Conservation (phyloP, 495 filamentous ascomycete species). For the Penicillium tannophilum region DNA sequence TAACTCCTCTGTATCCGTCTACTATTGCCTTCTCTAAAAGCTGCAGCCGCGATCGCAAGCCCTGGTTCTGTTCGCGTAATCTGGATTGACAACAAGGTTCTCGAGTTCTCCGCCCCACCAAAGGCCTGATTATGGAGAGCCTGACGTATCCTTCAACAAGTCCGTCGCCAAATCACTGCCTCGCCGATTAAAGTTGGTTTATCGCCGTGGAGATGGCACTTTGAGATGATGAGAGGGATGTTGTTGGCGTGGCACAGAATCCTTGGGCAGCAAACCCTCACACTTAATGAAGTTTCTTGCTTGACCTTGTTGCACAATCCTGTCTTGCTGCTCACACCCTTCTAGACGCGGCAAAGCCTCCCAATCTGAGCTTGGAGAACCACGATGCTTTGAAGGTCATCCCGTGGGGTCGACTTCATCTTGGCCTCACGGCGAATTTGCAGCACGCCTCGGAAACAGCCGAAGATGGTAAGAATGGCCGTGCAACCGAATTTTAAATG, state of each 20-base stretch:
- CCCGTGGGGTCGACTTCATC: slow-evolving; percentile 43
- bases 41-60: slow-evolving; percentile 26
- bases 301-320: slow-evolving; percentile 31
- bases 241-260: slow-evolving; percentile 32
- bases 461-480: not conserved
- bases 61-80: slow-evolving; percentile 13
- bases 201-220: slow-evolving; percentile 23
- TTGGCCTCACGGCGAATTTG: not conserved
- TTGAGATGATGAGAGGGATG: slow-evolving; percentile 12
- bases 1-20: too few species aligned
- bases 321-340: slow-evolving; percentile 41
- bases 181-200: slow-evolving; percentile 29
- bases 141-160: slow-evolving; percentile 2
- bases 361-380: slow-evolving; percentile 31
- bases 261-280: slow-evolving; percentile 12
- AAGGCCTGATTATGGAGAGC: slow-evolving; percentile 9
- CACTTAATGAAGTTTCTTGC: slow-evolving; percentile 16
- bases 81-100: slow-evolving; percentile 13
- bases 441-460: not conserved
- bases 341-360: slow-evolving; percentile 43
- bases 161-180: slow-evolving; percentile 21
- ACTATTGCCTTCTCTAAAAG: too few species aligned
- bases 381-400: slow-evolving; percentile 37
- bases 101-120: slow-evolving; percentile 9
- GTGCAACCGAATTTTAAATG: too few species aligned